Evolutionary conservation across 306 rosid species (phyloP).

Genomic region (Styphnolobium japonicum): DNA sequence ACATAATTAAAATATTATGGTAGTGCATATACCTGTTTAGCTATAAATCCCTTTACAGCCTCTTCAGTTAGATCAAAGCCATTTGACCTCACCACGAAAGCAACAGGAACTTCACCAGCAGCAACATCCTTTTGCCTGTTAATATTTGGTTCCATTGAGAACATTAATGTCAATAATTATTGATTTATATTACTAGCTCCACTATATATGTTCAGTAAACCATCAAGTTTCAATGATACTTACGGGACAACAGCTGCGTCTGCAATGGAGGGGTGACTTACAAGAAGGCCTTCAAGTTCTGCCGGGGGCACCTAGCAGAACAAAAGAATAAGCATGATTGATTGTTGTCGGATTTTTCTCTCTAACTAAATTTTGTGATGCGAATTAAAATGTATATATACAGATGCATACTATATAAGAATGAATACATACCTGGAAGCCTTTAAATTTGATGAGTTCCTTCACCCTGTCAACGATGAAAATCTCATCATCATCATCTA

Average conservation of each 20-base stretch:
- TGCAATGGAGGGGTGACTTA: constrained; percentile 73
- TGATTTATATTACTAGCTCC: neutral
- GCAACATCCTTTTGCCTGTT: constrained; percentile 71
- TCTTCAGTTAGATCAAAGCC: constrained; percentile 63
- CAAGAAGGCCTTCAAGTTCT: constrained; percentile 81
- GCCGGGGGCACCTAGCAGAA: constrained; percentile 80
- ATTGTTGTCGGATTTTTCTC: neutral
- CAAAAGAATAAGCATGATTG: neutral
- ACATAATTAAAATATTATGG: neutral
- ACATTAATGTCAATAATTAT: neutral
- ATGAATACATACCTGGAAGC: constrained; percentile 63
- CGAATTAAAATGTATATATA: neutral
- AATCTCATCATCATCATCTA: constrained; percentile 74
- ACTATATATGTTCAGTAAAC: neutral
- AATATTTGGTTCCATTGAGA: neutral
- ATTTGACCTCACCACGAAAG: constrained; percentile 70
- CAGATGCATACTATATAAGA: too few species aligned
- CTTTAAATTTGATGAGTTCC: constrained; percentile 91
- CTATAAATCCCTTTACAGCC: constrained; percentile 59
- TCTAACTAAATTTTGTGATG: neutral
- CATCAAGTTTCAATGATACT: constrained; percentile 27
- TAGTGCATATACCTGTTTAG: constrained; percentile 61
- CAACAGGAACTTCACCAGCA: constrained; percentile 96
- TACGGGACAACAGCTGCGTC: constrained; percentile 97
- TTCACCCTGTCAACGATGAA: constrained; percentile 87